These are phyloP conservation scores for Cercospora berteroae DNA, from an alignment of 2,329 filamentous ascomycete genomes.

Conservation along the genomic window DNA sequence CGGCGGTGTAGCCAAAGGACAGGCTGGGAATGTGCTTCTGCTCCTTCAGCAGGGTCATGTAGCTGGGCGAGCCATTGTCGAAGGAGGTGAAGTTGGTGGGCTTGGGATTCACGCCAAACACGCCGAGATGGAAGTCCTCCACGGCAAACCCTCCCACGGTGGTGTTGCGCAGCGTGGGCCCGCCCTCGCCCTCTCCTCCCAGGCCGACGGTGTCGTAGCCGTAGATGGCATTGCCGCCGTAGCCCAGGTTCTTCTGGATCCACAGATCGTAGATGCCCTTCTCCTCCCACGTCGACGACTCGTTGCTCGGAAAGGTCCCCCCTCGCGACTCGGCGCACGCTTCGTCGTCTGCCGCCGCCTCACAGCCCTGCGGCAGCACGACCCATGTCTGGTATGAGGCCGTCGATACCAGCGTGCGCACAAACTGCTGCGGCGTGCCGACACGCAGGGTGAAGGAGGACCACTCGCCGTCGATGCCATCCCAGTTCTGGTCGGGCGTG, in stretches of 20 bases:
- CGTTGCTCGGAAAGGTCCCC: slow-evolving; percentile 54
- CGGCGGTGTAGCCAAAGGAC: slow-evolving; percentile 73
- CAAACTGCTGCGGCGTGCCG: slow-evolving; percentile 53
- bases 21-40: slow-evolving; percentile 65
- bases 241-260: slow-evolving; percentile 56
- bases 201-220: slow-evolving; percentile 53
- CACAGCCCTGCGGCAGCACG: slow-evolving; percentile 59
- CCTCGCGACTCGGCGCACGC: slow-evolving; percentile 58
- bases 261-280: slow-evolving; percentile 62
- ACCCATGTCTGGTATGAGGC: slow-evolving; percentile 70
- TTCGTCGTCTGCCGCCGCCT: slow-evolving; percentile 34
- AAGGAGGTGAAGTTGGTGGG: slow-evolving; percentile 53
- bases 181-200: slow-evolving; percentile 40
- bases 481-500: slow-evolving; percentile 41
- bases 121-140: slow-evolving; percentile 47
- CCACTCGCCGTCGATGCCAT: slow-evolving; percentile 68
- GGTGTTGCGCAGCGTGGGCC: slow-evolving; percentile 44
- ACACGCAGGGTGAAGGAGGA: slow-evolving; percentile 64
- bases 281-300: slow-evolving; percentile 58
- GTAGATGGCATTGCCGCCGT: slow-evolving; percentile 63
- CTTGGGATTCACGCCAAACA: slow-evolving; percentile 50
- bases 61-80: slow-evolving; percentile 56
- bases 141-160: slow-evolving; percentile 44
- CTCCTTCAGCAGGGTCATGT: slow-evolving; percentile 52
- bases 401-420: slow-evolving; percentile 63